These are phyloP conservation scores for Mycena maculata DNA, from an alignment of 768 basidiomycete genomes.

Conservation along the genomic window DNA sequence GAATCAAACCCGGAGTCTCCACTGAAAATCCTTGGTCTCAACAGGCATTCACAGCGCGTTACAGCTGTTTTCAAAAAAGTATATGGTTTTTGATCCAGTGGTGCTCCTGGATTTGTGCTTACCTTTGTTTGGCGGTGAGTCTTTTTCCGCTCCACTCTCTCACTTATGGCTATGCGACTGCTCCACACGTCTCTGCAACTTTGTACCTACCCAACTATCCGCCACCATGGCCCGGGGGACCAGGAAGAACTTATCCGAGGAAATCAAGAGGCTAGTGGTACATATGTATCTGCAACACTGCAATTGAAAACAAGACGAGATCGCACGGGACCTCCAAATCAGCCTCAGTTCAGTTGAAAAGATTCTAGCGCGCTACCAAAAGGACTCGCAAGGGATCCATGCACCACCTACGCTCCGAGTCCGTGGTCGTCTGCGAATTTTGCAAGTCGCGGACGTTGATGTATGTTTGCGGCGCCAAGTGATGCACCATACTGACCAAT, in stretches of 20 bases:
- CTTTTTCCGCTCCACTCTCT: background rate
- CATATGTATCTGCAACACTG: too few species aligned
- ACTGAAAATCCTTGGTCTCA: too few species aligned
- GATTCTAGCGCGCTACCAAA: background rate
- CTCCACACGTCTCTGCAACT: too few species aligned
- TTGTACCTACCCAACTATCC: too few species aligned
- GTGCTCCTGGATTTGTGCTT: background rate
- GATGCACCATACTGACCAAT: background rate
- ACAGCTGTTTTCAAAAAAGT: background rate
- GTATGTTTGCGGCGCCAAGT: too few species aligned
- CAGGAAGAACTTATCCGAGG: too few species aligned
- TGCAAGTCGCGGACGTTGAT: background rate
- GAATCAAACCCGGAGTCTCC: too few species aligned
- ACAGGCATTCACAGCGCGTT: too few species aligned
- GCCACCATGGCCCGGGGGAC: too few species aligned
- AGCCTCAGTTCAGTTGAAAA: background rate
- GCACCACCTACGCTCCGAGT: constrained; percentile 7
- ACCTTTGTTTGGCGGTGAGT: background rate
- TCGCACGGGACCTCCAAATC: constrained; percentile 1
- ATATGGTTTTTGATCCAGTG: background rate
- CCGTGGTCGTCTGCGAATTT: background rate
- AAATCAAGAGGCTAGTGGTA: too few species aligned
- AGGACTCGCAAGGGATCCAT: background rate
- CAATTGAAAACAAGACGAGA: constrained; percentile 3
- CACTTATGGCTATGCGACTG: too few species aligned